Conservation (phyloP, 2,329 filamentous ascomycete species). For the Nigrospora osmanthi region DNA sequence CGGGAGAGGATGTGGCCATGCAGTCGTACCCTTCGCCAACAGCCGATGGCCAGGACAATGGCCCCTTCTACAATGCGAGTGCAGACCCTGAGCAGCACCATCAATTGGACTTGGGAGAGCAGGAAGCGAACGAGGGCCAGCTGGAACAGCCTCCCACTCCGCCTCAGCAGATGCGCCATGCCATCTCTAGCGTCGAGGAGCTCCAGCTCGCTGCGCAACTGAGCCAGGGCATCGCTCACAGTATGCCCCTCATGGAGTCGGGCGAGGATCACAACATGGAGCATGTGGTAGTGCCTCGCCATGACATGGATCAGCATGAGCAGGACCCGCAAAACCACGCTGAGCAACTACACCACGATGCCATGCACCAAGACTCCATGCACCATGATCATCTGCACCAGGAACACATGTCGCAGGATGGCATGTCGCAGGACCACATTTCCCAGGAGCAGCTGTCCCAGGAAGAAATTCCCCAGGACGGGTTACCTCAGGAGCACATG, state of each 20-base stretch:
- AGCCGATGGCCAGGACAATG: constrained; percentile 32
- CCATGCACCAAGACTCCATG: constrained; percentile 2
- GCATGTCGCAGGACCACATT: not conserved
- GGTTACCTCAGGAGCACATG: constrained; percentile 1
- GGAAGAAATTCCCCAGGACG: constrained; percentile 1
- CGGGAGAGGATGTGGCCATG: constrained; percentile 18
- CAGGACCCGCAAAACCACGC: constrained; percentile 9
- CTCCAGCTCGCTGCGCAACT: constrained; percentile 51
- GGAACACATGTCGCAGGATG: constrained; percentile 2
- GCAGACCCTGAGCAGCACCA: constrained; percentile 15
- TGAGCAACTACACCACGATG: constrained; percentile 8
- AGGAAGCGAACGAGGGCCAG: constrained; percentile 14
- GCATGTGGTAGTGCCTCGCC: constrained; percentile 32
- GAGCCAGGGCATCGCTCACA: constrained; percentile 44
- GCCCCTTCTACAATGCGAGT: constrained; percentile 31
- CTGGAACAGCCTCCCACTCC: constrained; percentile 26
- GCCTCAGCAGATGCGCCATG: constrained; percentile 33
- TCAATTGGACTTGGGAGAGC: constrained; percentile 9
- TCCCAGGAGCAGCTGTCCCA: constrained; percentile 3
- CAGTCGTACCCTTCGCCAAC: constrained; percentile 38
- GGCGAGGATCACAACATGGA: constrained; percentile 34
- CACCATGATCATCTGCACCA: constrained; percentile 2
- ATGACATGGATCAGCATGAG: constrained; percentile 28
- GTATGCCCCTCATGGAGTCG: constrained; percentile 37
- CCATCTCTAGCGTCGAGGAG: constrained; percentile 41